Conservation (phyloP, 192 early-diverging fungal species). For the Rhizophagus clarus region DNA sequence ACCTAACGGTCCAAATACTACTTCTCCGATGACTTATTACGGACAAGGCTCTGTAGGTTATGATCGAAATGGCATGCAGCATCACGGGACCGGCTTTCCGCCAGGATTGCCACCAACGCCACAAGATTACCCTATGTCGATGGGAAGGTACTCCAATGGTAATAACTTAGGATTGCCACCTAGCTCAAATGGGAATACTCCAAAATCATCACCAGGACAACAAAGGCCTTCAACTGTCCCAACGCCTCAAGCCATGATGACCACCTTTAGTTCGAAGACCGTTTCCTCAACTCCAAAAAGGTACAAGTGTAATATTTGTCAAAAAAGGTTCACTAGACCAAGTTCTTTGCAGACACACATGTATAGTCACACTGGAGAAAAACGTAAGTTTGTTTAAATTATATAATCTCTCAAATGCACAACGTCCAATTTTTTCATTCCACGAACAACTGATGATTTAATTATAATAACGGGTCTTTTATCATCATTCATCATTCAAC, state of each 20-base stretch:
- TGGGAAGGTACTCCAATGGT: background rate
- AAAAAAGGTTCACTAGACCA: slow-evolving; percentile 42
- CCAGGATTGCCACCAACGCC: background rate
- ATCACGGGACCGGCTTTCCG: background rate
- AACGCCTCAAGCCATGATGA: slow-evolving; percentile 27
- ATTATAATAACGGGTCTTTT: no score
- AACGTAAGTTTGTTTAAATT: slow-evolving; percentile 15
- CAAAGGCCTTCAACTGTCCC: slow-evolving; percentile 15
- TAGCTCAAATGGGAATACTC: background rate
- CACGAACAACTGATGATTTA: no score
- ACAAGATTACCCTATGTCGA: background rate
- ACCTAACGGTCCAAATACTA: slow-evolving; percentile 15
- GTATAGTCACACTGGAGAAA: slow-evolving; percentile 46
- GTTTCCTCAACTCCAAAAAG: slow-evolving; percentile 35
- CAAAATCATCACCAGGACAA: background rate
- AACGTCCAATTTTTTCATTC: no score
- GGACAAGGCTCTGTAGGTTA: background rate
- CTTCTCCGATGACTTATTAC: background rate
- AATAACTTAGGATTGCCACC: background rate
- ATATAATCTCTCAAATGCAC: background rate
- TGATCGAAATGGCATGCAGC: slow-evolving; percentile 11
- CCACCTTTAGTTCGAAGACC: slow-evolving; percentile 35
- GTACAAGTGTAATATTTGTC: slow-evolving; percentile 41
- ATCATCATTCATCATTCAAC: no score
- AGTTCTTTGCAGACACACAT: slow-evolving; percentile 42